phyloP scores from a whole-genome alignment of 2,329 filamentous ascomycete species.

The Aspergillus aculeatus region DNA sequence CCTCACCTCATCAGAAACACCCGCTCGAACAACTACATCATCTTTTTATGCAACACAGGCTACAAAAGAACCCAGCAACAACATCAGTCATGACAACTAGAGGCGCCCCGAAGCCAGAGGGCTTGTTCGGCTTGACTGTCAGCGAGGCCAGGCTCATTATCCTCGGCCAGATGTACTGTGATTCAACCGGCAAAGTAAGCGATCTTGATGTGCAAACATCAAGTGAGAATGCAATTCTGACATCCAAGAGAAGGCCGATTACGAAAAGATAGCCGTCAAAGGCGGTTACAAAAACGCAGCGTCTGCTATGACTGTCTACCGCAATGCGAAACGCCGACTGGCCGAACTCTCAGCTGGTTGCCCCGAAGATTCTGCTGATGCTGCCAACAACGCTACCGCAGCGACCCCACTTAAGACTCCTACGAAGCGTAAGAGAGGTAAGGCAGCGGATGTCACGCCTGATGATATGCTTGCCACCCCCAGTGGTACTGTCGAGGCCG shows the following conservation, averaged over 20 bases:
- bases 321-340: constrained; percentile 40
- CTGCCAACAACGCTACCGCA: not conserved
- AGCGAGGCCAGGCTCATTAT: constrained; percentile 23
- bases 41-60: no score
- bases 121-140: constrained; percentile 16
- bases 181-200: constrained; percentile 18
- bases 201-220: not conserved
- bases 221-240: not conserved
- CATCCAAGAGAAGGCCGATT: constrained; percentile 36
- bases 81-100: constrained; percentile 15
- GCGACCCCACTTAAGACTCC: constrained; percentile 20
- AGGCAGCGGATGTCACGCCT: constrained; percentile 7
- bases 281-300: constrained; percentile 37
- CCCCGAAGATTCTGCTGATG: not conserved
- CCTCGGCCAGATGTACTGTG: constrained; percentile 17
- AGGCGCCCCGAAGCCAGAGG: constrained; percentile 16
- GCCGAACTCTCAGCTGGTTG: constrained; percentile 3
- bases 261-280: constrained; percentile 35
- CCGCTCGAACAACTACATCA: not conserved
- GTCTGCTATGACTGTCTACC: constrained; percentile 38
- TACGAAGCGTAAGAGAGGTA: constrained; percentile 24
- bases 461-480: constrained; percentile 5
- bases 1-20: not conserved
- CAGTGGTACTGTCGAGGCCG: not conserved
- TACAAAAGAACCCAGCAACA: not conserved